Evolutionary conservation across 2,329 filamentous ascomycete species (phyloP), one percentile per base, ranked within the genome.

Genomic region (Aureobasidium pullulans): DNA sequence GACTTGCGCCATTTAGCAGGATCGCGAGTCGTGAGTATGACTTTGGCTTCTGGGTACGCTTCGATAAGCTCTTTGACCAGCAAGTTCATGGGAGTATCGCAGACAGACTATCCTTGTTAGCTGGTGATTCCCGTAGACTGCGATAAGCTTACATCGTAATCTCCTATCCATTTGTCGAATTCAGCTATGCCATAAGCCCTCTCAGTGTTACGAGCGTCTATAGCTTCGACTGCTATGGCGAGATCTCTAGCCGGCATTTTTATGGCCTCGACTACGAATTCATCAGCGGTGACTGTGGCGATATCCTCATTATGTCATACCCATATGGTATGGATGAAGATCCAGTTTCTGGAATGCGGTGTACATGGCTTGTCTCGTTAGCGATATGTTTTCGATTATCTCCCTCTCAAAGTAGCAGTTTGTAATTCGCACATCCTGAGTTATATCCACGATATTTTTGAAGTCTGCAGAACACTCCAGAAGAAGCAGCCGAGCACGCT

Each of bases 11-110:
- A 66, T 6, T 39, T 54, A 3, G 64, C 60, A 8, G 60, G 57
- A 15, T 66, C 62, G 4, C 64, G 56, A 23, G 62, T 60, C 2
- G 64, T 66, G 6, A 65, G 52, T 6, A 66, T 58, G 2, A 66
- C 61, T 53, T 64, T 63, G 13, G 62, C 64, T 11, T 65, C 57
- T 3, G 64, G 64, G 40, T 66, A 66, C 4, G 64, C 64, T 7
- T 40, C 42, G 4, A 63, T 9, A 4, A 65, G 39, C 16, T 65
- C 64, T n/a, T 62, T 56, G 9, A 56, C 57, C 37, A 66, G 61
- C 1, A 58, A 37, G 15, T 53, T 44, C 43, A 48, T 34, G 2
- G 63, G 63, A 9, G 59, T 44, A 40, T 66, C 64, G n/a, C 54
- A 60, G 8, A 64, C 43, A 4, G 64, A 63, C 52, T 56, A 31